Base-by-base conservation (phyloP, 306 rosid genomes). In the Citrullus colocynthis region DNA sequence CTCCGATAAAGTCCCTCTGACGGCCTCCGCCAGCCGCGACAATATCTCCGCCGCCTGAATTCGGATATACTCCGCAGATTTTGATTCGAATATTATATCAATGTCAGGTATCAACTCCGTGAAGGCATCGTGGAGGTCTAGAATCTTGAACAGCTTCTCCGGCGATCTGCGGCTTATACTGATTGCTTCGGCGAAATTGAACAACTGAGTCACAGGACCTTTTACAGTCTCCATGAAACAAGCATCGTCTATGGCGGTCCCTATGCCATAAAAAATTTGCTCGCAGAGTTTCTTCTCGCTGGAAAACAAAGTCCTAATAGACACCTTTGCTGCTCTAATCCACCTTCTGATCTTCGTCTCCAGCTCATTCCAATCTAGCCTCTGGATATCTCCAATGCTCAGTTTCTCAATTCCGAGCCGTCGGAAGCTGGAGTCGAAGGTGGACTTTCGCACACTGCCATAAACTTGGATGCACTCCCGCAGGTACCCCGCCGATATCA, bases 211-310 rank as follows among this genome's bases (percentile, higher is more conserved):
- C 11, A 97, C 97, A 3, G 99, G 98, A 1, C 97, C 96, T 59
- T 96, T 96, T 0, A 96, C 97, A 0, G 98, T 91, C 81, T 96
- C 98, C 96, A 96, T 85, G 78, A 96, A 96, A 64, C 99, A 96
- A 34, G 96, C 91, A 61, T 93, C 99, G 54, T 93, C 98, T 16
- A 96, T 91, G 0, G 89, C 83, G 60, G 96, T 88, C 15, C 94
- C 97, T 7, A 96, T 52, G 4, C 91, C 96, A 10, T 91, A 89
- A 55, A 96, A 96, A 75, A 96, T 91, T 83, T 91, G 91, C 78
- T 93, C 96, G 77, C 98, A 93, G 4, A 96, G 88, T 84, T 78
- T 91, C 87, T 96, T 96, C 88, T 96, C 99, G 59, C 97, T 91
- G 0, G 99, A 87, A 48, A 96, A 91, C 71, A 96, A 80, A 21